Evolutionary conservation across 1,284 basidiomycete genomes (phyloP).

Genomic region (Lentinula novae-zelandiae): DNA sequence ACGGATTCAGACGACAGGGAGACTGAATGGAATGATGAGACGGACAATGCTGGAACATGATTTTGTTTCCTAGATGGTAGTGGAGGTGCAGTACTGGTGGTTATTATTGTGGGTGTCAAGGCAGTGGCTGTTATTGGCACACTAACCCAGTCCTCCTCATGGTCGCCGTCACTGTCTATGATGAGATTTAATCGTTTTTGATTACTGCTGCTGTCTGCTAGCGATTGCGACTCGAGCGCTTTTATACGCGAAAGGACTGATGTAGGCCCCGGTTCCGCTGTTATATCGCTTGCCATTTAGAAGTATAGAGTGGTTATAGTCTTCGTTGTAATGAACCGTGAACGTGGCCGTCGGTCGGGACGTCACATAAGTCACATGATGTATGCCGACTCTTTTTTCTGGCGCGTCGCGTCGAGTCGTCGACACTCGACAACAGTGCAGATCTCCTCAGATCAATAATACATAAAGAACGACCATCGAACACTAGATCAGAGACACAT

Average conservation of each 20-base stretch:
- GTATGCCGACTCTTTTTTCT: not conserved
- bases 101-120: constrained; percentile 43
- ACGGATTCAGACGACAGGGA: constrained; percentile 69
- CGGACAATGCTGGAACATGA: constrained; percentile 64
- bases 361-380: not conserved
- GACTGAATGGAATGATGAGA: constrained; percentile 78
- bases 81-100: constrained; percentile 46
- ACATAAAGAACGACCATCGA: too few relatives aligned
- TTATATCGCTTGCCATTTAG: not conserved
- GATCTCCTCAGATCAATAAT: too few relatives aligned
- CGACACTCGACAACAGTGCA: too few relatives aligned
- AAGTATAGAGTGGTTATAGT: too few relatives aligned
- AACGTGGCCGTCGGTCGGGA: not conserved
- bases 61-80: constrained; percentile 63
- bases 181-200: not conserved
- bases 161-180: not conserved
- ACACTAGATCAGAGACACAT: too few relatives aligned
- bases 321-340: too few relatives aligned
- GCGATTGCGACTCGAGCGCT: constrained; percentile 2
- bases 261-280: not conserved
- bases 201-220: not conserved
- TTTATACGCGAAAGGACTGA: constrained; percentile 5
- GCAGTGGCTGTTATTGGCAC: not conserved
- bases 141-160: constrained; percentile 5
- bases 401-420: too few relatives aligned